These are phyloP conservation scores for Warburgia ugandensis DNA, from an alignment of 164 flowering plant genomes.

Conservation along the genomic window DNA sequence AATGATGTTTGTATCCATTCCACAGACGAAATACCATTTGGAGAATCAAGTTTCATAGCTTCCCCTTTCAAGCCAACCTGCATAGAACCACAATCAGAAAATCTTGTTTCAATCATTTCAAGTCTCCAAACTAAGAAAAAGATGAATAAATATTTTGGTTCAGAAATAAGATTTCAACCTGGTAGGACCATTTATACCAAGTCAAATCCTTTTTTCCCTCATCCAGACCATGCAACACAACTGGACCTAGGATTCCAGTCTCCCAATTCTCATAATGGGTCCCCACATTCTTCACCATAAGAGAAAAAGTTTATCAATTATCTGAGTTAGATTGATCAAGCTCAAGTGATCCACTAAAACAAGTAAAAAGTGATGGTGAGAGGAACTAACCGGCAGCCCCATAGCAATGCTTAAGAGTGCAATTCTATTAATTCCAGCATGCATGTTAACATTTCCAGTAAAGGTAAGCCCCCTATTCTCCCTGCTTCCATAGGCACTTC, in stretches of 20 bases:
- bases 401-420: conserved; percentile 71
- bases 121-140: background rate
- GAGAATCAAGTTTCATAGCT: conserved; percentile 55
- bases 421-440: conserved; percentile 67
- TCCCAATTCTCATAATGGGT: conserved; percentile 71
- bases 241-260: conserved; percentile 78
- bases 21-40: conserved; percentile 44
- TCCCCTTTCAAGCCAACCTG: conserved; percentile 94
- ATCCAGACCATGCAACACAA: conserved; percentile 59
- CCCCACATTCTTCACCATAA: conserved; percentile 62
- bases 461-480: conserved; percentile 58
- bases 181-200: conserved; percentile 87
- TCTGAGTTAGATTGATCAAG: background rate
- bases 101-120: conserved; percentile 45
- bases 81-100: conserved; percentile 16
- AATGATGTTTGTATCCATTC: conserved; percentile 61
- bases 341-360: background rate
- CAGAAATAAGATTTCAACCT: conserved; percentile 40
- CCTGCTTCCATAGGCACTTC: conserved; percentile 63
- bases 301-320: background rate
- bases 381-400: conserved; percentile 91
- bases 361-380: no score
- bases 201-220: conserved; percentile 63
- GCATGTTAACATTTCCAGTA: conserved; percentile 41
- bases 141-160: no score